Base-by-base conservation (phyloP, 495 filamentous ascomycete genomes). In the Neurospora cerealis region DNA sequence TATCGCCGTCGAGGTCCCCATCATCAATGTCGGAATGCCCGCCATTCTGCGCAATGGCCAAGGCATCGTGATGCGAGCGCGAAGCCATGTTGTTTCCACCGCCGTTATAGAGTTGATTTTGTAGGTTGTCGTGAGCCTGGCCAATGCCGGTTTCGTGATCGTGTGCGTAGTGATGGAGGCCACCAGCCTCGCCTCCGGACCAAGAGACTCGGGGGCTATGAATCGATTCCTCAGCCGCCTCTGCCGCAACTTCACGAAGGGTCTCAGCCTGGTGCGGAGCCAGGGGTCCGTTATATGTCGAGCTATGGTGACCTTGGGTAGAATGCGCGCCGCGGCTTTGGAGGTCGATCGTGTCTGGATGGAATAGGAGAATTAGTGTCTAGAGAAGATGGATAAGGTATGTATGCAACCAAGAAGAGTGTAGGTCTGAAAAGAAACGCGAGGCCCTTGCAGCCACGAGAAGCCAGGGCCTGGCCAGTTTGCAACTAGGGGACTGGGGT, bases 321-420 rank as follows among this genome's bases (percentile, higher is more conserved):
- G 95, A 94, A 34, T 93, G 93, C 36, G 92, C 83, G 80, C 91
- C 85, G 78, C 90, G 91, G 81, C 91, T 88, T 85, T 99, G 96
- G 8, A 99, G 91, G 83, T 99, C 96, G 81, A 98, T 90, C 70
- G 96, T 95, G 84, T 99, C 96, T 98, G 79, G 73, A 72, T 73
- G 75, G 74, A 77, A 74, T 72, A 71, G 69, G 42, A 71, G 72
- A 66, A 75, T 80, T 66, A 66, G 54, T 32, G 24, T 17, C 28
- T 66, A 77, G 78, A 77, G 60, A 75, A 71, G 70, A 60, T 69
- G 60, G 40, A 41, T 71, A 28, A 71, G 41, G 74, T 24, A 70
- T 28, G 75, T 37, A 41, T 44, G 37, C 38, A 44, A 34, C 39
- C 39, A 69, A 70, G 60, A 70, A 71, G 70, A 71, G 48, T 76